Conservation (phyloP, 164 flowering plant genomes). For the Magnolia changhungtana region DNA sequence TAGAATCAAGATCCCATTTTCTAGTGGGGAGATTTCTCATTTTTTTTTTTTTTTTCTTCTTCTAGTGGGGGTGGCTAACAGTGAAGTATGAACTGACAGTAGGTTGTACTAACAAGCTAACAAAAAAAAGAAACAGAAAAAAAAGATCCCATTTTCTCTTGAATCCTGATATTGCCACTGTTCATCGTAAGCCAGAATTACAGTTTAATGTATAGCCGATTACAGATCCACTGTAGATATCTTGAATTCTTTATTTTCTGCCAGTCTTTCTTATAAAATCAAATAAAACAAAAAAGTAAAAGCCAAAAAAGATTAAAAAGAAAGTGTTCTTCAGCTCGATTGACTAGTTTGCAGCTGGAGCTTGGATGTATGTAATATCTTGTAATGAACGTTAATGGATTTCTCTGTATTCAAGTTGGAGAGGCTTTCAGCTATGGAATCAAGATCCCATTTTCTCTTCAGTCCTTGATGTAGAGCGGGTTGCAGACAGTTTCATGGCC, state of each 20-base stretch:
- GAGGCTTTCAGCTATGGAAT: not conserved
- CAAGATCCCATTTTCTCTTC: not conserved
- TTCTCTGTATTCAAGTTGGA: not conserved
- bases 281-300: not conserved
- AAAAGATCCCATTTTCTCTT: not conserved
- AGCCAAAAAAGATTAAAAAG: constrained; percentile 1
- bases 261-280: not conserved
- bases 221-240: too few species aligned
- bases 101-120: too few species aligned
- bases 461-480: not conserved
- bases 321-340: not conserved
- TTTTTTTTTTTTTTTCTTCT: too few species aligned
- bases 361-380: not conserved
- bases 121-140: too few species aligned
- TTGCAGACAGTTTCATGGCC: too few species aligned
- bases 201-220: too few species aligned
- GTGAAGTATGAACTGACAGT: too few species aligned
- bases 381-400: constrained; percentile 4
- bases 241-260: not conserved
- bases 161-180: not conserved
- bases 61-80: too few species aligned
- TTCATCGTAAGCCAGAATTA: not conserved
- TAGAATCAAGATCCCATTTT: not conserved
- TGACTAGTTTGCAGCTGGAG: not conserved
- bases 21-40: too few species aligned